Conservation (phyloP, 257 asterid species). For the Petunia axillaris region DNA sequence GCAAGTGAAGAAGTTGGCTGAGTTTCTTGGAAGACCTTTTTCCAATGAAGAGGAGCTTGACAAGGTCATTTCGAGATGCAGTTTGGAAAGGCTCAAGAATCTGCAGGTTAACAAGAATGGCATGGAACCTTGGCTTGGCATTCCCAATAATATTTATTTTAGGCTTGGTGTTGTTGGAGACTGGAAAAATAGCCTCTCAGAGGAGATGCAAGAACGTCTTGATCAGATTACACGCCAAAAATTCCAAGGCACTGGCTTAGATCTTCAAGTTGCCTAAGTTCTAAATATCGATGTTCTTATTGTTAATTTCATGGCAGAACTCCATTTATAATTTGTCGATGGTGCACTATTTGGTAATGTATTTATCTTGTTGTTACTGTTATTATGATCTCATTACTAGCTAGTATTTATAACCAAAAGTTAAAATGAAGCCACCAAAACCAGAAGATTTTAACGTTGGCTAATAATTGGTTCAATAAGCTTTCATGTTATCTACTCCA, state of each 20-base stretch:
- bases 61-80: constrained; percentile 41
- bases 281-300: no score
- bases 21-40: constrained; percentile 47
- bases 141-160: constrained; percentile 42
- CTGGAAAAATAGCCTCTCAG: constrained; percentile 40
- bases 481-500: no score
- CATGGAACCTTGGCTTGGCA: constrained; percentile 25
- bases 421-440: no score
- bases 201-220: constrained; percentile 43
- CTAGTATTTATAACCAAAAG: no score
- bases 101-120: constrained; percentile 53
- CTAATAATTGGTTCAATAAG: no score
- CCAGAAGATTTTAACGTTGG: no score
- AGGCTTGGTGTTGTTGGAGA: constrained; percentile 52
- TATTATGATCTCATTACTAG: no score
- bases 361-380: no score
- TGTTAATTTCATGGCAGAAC: no score
- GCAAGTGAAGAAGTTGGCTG: constrained; percentile 41
- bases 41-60: constrained; percentile 35
- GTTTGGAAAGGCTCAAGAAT: constrained; percentile 49
- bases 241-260: constrained; percentile 42
- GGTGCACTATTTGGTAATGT: no score
- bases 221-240: constrained; percentile 34
- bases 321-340: no score
- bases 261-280: constrained; percentile 15